Conservation (phyloP, 768 basidiomycete genomes). For the Podaxis sp. region DNA sequence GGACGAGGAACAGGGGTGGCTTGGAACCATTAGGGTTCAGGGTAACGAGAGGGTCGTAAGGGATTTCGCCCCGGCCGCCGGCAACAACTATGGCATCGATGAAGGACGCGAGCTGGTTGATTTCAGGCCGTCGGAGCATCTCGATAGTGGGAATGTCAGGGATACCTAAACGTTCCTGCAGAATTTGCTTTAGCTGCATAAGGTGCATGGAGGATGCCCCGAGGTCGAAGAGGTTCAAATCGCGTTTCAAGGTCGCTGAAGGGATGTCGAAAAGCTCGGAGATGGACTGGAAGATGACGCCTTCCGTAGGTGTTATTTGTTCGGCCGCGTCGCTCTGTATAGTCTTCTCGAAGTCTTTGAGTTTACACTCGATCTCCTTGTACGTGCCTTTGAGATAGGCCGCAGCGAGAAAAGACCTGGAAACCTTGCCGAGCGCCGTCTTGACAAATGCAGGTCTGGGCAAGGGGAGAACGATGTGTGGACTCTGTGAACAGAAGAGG, state of each 20-base stretch:
- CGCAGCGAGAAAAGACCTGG: slow-evolving; percentile 7
- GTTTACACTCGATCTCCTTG: not conserved
- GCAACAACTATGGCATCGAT: not conserved
- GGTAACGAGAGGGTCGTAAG: slow-evolving; percentile 11
- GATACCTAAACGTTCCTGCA: slow-evolving; percentile 7
- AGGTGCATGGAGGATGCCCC: slow-evolving; percentile 13
- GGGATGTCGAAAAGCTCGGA: slow-evolving; percentile 8
- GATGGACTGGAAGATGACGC: slow-evolving; percentile 1
- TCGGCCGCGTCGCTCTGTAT: not conserved
- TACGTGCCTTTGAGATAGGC: slow-evolving; percentile 10
- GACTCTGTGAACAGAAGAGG: slow-evolving; percentile 9
- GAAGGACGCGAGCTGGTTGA: slow-evolving; percentile 2
- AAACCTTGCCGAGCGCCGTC: slow-evolving; percentile 13
- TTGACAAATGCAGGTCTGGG: slow-evolving; percentile 10
- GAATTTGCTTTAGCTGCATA: slow-evolving; percentile 8
- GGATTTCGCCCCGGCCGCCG: not conserved
- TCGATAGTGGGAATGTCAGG: slow-evolving; percentile 10
- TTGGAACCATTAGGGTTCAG: slow-evolving; percentile 6
- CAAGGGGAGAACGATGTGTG: slow-evolving; percentile 6
- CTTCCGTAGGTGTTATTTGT: not conserved
- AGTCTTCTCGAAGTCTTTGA: not conserved
- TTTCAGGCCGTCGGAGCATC: slow-evolving; percentile 10
- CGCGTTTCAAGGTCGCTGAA: not conserved
- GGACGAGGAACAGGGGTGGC: slow-evolving; percentile 11
- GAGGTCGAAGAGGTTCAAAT: slow-evolving; percentile 10